Percentiles rank a stretch among this genome's conserved stretches.
Evolutionary conservation across 1,284 basidiomycete species (phyloP).

Genomic region (Apiotrichum porosum): DNA sequence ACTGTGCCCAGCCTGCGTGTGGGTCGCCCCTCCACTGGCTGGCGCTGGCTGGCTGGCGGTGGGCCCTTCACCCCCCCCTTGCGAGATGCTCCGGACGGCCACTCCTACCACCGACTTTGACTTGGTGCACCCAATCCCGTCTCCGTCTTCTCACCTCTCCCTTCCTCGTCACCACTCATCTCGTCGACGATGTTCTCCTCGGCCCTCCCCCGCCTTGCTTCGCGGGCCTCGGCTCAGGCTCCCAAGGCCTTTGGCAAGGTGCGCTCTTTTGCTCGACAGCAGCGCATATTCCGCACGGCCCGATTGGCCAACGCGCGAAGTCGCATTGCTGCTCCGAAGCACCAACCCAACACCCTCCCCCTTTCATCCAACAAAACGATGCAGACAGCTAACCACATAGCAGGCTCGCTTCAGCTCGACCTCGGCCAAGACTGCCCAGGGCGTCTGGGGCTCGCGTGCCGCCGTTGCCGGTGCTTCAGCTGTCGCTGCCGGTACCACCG

Average conservation of each 20-base stretch:
- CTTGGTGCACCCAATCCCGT: not conserved
- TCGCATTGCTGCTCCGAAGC: too few species aligned
- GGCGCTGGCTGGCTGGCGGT: not conserved
- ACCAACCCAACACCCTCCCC: too few species aligned
- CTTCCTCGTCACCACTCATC: constrained; percentile 8
- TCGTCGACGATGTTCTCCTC: constrained; percentile 37
- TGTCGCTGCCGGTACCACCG: constrained; percentile 78
- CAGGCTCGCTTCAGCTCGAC: constrained; percentile 36
- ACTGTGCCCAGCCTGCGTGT: not conserved
- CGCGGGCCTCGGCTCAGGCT: constrained; percentile 29
- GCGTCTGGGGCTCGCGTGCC: constrained; percentile 59
- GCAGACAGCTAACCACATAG: not conserved
- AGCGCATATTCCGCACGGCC: too few species aligned
- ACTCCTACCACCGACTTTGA: too few species aligned
- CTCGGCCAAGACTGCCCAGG: constrained; percentile 14
- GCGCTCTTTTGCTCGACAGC: constrained; percentile 1
- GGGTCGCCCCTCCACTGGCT: not conserved
- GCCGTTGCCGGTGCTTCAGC: constrained; percentile 73
- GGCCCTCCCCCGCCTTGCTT: constrained; percentile 40
- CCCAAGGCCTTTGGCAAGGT: constrained; percentile 20
- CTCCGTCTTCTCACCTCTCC: constrained; percentile 3
- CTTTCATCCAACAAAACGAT: too few species aligned
- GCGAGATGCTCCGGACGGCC: not conserved
- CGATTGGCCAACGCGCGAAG: too few species aligned
- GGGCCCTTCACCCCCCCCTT: too few species aligned